Conservation (phyloP, 208 protist species). For the Trypanosoma melophagium region DNA sequence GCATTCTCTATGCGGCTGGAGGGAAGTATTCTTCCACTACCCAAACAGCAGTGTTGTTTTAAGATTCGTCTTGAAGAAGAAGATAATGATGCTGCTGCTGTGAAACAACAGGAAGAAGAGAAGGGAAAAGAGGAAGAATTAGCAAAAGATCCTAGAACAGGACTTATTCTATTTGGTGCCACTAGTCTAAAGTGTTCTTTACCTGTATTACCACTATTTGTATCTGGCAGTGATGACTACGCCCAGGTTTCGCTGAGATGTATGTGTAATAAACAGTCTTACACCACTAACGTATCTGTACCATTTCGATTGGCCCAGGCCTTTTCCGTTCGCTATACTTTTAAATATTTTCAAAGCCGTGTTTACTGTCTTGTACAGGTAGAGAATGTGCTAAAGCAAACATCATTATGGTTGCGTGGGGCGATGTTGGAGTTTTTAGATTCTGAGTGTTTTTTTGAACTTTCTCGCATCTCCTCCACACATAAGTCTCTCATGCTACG, state of each 20-base stretch:
- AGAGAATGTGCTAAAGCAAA: constrained; percentile 54
- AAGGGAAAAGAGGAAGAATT: not conserved
- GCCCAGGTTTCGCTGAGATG: constrained; percentile 48
- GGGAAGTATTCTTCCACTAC: constrained; percentile 15
- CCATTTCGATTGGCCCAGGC: constrained; percentile 34
- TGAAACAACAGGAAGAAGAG: not conserved
- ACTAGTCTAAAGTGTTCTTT: constrained; percentile 21
- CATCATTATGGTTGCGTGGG: constrained; percentile 81
- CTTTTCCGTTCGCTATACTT: constrained; percentile 46
- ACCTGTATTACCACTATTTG: constrained; percentile 61
- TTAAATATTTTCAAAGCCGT: constrained; percentile 70
- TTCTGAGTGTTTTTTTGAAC: constrained; percentile 51
- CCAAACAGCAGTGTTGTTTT: constrained; percentile 25
- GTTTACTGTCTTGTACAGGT: constrained; percentile 77
- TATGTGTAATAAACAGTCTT: constrained; percentile 49
- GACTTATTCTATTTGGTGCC: not conserved
- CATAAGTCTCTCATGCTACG: constrained; percentile 51
- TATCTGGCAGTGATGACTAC: constrained; percentile 28
- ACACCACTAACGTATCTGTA: constrained; percentile 36
- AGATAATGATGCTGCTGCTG: too few species aligned
- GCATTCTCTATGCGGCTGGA: constrained; percentile 19
- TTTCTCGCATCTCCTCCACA: constrained; percentile 55
- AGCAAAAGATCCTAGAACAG: too few species aligned
- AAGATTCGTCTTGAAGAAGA: constrained; percentile 21
- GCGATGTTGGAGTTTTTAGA: constrained; percentile 63